A percentile compares a stretch with the other conserved stretches of the same genome.
Evolutionary conservation across 257 asterid genomes (phyloP).

Genomic region (Misopates orontium): DNA sequence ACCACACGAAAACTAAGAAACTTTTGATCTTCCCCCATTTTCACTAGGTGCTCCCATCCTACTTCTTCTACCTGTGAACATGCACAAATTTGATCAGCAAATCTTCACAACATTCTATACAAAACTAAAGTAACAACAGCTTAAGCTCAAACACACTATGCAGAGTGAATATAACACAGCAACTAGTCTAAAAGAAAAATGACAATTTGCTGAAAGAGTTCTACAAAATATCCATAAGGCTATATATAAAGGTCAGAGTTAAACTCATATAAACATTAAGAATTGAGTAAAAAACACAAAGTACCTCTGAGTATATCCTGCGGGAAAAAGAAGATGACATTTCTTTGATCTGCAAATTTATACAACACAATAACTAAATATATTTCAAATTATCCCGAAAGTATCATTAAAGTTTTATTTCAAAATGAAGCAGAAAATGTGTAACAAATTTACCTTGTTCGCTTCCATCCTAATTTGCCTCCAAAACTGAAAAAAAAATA

Average conservation of each 20-base stretch:
- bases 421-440: too few relatives aligned
- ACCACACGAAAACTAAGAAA: slow-evolving; percentile 55
- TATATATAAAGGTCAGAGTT: not conserved
- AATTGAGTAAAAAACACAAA: not conserved
- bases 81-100: slow-evolving; percentile 15
- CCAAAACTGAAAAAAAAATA: too few relatives aligned
- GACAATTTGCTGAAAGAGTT: too few relatives aligned
- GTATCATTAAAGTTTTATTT: not conserved
- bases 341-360: slow-evolving; percentile 42
- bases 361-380: slow-evolving; percentile 13
- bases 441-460: slow-evolving; percentile 30
- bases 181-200: not conserved
- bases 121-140: not conserved
- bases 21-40: slow-evolving; percentile 57
- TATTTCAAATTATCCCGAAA: slow-evolving; percentile 2
- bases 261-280: not conserved
- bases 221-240: not conserved
- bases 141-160: not conserved
- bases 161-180: not conserved
- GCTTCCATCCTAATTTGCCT: slow-evolving; percentile 25
- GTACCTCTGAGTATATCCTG: slow-evolving; percentile 71
- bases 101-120: not conserved
- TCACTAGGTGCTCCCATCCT: slow-evolving; percentile 79
- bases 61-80: slow-evolving; percentile 70
- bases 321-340: slow-evolving; percentile 59